Evolutionary conservation across 2,329 filamentous ascomycete species (phyloP).

Genomic region (Myriangium duriaei): DNA sequence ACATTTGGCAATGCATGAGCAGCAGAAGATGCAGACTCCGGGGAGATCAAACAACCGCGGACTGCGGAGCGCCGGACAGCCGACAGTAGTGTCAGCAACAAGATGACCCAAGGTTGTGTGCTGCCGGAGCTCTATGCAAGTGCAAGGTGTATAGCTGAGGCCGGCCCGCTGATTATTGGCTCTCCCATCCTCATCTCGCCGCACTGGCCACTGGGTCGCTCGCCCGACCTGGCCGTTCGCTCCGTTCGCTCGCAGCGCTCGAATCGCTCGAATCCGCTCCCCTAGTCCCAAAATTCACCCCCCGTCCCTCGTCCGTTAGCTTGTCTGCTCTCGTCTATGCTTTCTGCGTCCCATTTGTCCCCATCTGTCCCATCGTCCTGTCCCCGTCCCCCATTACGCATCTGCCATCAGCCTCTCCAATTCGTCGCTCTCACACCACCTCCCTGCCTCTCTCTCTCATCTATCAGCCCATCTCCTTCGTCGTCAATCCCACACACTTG

Average conservation of each 20-base stretch:
- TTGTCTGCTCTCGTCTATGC: not conserved
- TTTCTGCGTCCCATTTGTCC: not conserved
- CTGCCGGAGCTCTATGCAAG: not conserved
- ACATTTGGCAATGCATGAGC: too few relatives aligned
- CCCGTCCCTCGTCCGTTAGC: not conserved
- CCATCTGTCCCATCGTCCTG: conserved; percentile 1
- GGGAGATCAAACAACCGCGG: too few relatives aligned
- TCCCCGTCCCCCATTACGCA: conserved; percentile 2
- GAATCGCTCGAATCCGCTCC: too few relatives aligned
- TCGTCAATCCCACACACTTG: not conserved
- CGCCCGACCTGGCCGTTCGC: conserved; percentile 1
- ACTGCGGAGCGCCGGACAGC: too few relatives aligned
- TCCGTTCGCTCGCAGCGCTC: not conserved
- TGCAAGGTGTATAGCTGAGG: not conserved
- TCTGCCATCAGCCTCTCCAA: conserved; percentile 2
- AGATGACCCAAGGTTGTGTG: too few relatives aligned
- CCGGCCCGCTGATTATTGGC: not conserved
- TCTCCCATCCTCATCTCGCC: not conserved
- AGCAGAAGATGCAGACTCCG: too few relatives aligned
- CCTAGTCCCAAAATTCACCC: not conserved
- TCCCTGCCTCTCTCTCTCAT: conserved; percentile 4
- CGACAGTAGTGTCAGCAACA: too few relatives aligned
- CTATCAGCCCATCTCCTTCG: conserved; percentile 1
- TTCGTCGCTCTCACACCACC: conserved; percentile 6
- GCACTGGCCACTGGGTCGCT: not conserved